phyloP scores from a whole-genome alignment of 306 rosid species.

The Lathyrus aphaca region DNA sequence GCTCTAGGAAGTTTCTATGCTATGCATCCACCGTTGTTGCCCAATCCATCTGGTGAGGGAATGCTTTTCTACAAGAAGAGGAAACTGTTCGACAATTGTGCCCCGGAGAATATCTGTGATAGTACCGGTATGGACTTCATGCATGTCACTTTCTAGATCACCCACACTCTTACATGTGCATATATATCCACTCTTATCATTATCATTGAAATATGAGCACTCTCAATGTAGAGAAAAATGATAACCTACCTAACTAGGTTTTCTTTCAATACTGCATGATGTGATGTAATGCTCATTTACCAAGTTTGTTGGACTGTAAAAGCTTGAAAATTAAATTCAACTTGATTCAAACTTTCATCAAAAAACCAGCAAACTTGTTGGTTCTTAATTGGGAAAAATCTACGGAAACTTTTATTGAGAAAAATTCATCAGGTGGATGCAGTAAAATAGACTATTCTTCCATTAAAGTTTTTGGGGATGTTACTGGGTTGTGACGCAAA shows the following conservation, averaged over 20 bases:
- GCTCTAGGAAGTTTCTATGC: conserved; percentile 90
- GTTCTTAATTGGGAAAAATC: conserved; percentile 9
- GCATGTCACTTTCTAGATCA: conserved; percentile 31
- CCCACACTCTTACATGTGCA: neutral
- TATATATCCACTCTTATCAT: conserved; percentile 13
- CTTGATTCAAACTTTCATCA: conserved; percentile 17
- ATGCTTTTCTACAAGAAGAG: conserved; percentile 66
- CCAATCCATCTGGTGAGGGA: conserved; percentile 85
- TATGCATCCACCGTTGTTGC: conserved; percentile 88
- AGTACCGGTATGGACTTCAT: conserved; percentile 51
- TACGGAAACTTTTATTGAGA: neutral
- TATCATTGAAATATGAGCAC: neutral
- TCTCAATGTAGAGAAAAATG: neutral
- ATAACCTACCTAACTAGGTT: neutral
- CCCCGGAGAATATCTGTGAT: conserved; percentile 40
- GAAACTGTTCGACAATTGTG: conserved; percentile 44
- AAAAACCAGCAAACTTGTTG: conserved; percentile 14
- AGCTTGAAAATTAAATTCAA: conserved; percentile 9
- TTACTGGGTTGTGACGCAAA: conserved; percentile 2
- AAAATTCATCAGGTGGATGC: conserved; percentile 8
- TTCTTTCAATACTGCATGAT: conserved; percentile 1
- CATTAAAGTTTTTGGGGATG: conserved; percentile 26
- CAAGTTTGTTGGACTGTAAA: conserved; percentile 5
- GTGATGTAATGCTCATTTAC: conserved; percentile 14
- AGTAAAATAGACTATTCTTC: conserved; percentile 26